A percentile compares a stretch with the other conserved stretches of the same genome.
Conservation (phyloP, 495 filamentous ascomycete genomes). For the Cercophora sp. region DNA sequence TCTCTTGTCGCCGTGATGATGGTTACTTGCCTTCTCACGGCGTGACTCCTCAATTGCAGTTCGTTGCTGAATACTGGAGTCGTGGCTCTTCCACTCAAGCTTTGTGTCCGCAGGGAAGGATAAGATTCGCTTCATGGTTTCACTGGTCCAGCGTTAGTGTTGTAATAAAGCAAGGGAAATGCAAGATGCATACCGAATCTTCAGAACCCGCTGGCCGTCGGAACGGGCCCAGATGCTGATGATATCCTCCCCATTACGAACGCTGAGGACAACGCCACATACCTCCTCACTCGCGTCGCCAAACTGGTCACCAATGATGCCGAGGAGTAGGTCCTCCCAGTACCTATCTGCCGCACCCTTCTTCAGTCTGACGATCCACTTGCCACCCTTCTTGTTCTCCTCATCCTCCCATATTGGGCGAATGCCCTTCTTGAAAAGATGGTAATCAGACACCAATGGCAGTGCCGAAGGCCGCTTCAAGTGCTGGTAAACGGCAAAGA, state of each 20-base stretch:
- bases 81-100: constrained; percentile 92
- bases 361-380: constrained; percentile 94
- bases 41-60: constrained; percentile 77
- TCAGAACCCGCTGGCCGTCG: constrained; percentile 87
- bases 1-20: constrained; percentile 39
- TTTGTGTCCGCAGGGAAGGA: constrained; percentile 82
- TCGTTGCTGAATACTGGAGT: constrained; percentile 73
- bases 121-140: constrained; percentile 88
- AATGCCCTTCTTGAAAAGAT: constrained; percentile 95
- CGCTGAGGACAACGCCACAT: constrained; percentile 89
- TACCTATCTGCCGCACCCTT: constrained; percentile 96
- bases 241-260: constrained; percentile 92
- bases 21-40: constrained; percentile 62
- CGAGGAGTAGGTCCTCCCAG: constrained; percentile 93
- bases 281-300: constrained; percentile 90
- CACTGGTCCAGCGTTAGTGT: constrained; percentile 47
- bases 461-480: constrained; percentile 83
- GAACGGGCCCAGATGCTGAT: constrained; percentile 96
- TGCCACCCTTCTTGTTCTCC: constrained; percentile 91
- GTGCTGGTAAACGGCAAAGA: constrained; percentile 88
- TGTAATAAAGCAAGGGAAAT: neutral
- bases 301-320: constrained; percentile 93
- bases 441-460: constrained; percentile 93
- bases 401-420: constrained; percentile 98
- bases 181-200: constrained; percentile 71